These are phyloP conservation scores for Arthroderma sp. DNA, from an alignment of 2,329 filamentous ascomycete genomes.

Conservation along the genomic window DNA sequence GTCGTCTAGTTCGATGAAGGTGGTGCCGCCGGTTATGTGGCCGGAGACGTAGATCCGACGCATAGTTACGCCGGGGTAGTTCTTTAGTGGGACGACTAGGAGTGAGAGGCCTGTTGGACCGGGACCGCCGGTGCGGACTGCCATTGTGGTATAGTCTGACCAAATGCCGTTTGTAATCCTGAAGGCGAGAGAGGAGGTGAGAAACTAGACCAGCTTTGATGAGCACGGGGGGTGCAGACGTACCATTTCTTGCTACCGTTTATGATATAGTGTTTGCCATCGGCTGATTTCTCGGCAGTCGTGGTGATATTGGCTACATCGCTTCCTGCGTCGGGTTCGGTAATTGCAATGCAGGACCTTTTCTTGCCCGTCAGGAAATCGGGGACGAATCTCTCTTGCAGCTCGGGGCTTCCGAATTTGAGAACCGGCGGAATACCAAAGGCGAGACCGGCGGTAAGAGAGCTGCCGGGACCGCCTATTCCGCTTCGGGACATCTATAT, in stretches of 20 bases:
- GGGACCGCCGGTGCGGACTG: constrained; percentile 57
- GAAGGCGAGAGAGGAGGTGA: not conserved
- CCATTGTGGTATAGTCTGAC: constrained; percentile 56
- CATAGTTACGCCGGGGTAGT: constrained; percentile 53
- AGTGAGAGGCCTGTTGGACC: constrained; percentile 52
- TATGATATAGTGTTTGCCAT: constrained; percentile 56
- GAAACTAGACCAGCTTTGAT: constrained; percentile 14
- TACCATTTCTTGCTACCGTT: constrained; percentile 69
- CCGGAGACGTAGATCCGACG: constrained; percentile 54
- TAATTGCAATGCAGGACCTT: constrained; percentile 63
- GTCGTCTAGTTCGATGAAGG: constrained; percentile 63
- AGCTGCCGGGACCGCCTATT: constrained; percentile 48
- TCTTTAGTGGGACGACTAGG: constrained; percentile 57
- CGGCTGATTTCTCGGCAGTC: constrained; percentile 47
- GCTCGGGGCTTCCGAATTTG: constrained; percentile 49
- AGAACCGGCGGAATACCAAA: constrained; percentile 60
- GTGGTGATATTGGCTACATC: constrained; percentile 64
- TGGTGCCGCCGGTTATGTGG: constrained; percentile 53
- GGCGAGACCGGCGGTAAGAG: constrained; percentile 58
- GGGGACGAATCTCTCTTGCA: constrained; percentile 55
- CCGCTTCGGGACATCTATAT: constrained; percentile 50
- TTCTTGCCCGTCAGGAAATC: constrained; percentile 54
- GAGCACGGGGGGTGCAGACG: not conserved
- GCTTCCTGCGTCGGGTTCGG: constrained; percentile 59
- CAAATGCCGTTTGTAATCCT: constrained; percentile 61